Percentiles rank a stretch among this genome's conserved stretches.
phyloP scores from a whole-genome alignment of 768 basidiomycete species.

The Xerocomellus intermedius region DNA sequence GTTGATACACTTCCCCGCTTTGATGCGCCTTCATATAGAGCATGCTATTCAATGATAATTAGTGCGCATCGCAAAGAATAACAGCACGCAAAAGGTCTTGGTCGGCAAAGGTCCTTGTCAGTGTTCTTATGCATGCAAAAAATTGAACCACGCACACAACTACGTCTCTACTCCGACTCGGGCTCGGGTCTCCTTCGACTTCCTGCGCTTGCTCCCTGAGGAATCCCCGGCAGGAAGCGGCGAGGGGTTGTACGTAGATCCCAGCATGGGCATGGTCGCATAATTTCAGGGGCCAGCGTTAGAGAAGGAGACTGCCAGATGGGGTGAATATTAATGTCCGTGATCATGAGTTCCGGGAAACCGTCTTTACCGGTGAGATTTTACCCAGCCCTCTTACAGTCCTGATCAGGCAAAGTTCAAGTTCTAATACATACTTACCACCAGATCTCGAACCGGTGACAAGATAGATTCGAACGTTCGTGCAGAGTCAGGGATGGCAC shows the following conservation, averaged over 20 bases:
- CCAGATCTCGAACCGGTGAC: background rate
- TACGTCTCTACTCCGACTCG: too few species aligned
- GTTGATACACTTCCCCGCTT: background rate
- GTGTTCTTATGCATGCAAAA: background rate
- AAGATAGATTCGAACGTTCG: background rate
- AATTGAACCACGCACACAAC: background rate
- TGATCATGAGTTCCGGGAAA: background rate
- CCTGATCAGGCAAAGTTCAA: background rate
- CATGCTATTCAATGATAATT: background rate
- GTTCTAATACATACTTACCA: background rate
- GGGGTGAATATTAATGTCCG: background rate
- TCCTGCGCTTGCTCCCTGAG: background rate
- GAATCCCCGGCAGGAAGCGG: background rate
- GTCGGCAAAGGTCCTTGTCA: background rate
- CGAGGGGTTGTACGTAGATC: background rate
- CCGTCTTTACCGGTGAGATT: too few species aligned
- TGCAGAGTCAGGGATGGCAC: background rate
- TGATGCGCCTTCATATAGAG: too few species aligned
- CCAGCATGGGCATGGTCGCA: background rate
- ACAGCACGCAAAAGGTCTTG: too few species aligned
- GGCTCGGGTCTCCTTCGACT: too few species aligned
- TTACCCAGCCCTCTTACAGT: too few species aligned
- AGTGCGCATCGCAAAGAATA: background rate
- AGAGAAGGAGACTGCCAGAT: background rate
- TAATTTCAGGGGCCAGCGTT: background rate